These are phyloP conservation scores for Gastrolobium villosum DNA, from an alignment of 306 rosid genomes.

Conservation along the genomic window DNA sequence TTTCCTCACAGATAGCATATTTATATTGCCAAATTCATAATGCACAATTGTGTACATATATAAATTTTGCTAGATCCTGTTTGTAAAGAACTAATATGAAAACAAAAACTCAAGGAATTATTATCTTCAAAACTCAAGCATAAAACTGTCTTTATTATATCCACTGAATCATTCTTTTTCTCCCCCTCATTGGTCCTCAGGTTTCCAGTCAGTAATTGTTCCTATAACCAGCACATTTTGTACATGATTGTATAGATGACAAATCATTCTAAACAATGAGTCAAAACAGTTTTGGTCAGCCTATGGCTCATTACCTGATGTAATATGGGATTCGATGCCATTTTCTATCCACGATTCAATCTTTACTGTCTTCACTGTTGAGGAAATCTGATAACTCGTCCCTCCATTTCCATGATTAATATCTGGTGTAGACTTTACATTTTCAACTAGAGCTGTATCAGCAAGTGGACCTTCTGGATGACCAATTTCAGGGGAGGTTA, in stretches of 20 bases:
- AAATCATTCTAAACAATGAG: conserved; percentile 38
- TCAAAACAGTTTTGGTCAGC: conserved; percentile 13
- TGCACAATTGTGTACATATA: background rate
- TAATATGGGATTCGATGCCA: conserved; percentile 16
- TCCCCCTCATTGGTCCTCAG: conserved; percentile 16
- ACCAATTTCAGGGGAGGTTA: conserved; percentile 33
- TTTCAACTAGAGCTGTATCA: conserved; percentile 16
- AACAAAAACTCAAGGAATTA: conserved; percentile 4
- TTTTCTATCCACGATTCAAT: conserved; percentile 14
- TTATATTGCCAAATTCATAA: conserved; percentile 18
- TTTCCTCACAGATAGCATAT: background rate
- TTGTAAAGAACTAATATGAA: background rate
- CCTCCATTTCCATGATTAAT: conserved; percentile 37
- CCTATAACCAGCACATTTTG: background rate
- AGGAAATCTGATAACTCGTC: conserved; percentile 18
- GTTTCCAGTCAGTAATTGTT: conserved; percentile 18
- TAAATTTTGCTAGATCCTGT: background rate
- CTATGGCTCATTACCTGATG: background rate
- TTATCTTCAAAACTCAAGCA: conserved; percentile 24
- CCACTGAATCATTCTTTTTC: conserved; percentile 32
- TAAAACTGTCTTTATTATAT: conserved; percentile 41
- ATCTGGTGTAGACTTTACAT: conserved; percentile 1
- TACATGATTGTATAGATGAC: conserved; percentile 5
- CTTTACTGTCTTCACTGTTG: conserved; percentile 30
- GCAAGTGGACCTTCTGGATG: conserved; percentile 27